Evolutionary conservation across 306 rosid species (phyloP).

Genomic region (Aeschynomene evenia): DNA sequence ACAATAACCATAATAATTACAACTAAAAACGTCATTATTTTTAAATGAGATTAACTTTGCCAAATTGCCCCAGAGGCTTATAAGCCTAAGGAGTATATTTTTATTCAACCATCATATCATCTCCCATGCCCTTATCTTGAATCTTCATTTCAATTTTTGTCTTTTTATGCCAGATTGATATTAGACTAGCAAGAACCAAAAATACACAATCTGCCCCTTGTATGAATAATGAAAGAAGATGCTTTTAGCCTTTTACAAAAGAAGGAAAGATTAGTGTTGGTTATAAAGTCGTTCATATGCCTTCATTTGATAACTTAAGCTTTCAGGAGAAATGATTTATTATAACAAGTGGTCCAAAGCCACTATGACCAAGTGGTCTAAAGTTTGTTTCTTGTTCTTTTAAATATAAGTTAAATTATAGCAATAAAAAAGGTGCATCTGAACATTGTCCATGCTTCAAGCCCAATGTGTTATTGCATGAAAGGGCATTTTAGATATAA

Average conservation of each 20-base stretch:
- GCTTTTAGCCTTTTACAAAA: conserved; percentile 7
- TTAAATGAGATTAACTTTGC: neutral
- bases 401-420: no score
- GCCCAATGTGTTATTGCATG: no score
- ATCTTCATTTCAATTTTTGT: neutral
- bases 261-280: neutral
- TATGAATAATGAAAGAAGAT: neutral
- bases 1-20: conserved; percentile 22
- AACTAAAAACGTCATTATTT: neutral
- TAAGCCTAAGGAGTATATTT: neutral
- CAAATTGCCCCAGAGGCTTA: no score
- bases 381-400: no score
- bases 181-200: neutral
- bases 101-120: neutral
- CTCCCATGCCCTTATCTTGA: neutral
- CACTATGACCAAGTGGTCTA: no score
- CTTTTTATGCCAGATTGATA: neutral
- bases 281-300: no score
- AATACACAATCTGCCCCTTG: neutral
- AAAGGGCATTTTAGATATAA: no score
- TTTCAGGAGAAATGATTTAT: no score
- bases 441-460: no score
- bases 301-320: no score
- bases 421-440: no score
- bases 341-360: no score